These are phyloP conservation scores for Verticillium zaregamsianum DNA, from an alignment of 2,329 filamentous ascomycete genomes.

Conservation along the genomic window DNA sequence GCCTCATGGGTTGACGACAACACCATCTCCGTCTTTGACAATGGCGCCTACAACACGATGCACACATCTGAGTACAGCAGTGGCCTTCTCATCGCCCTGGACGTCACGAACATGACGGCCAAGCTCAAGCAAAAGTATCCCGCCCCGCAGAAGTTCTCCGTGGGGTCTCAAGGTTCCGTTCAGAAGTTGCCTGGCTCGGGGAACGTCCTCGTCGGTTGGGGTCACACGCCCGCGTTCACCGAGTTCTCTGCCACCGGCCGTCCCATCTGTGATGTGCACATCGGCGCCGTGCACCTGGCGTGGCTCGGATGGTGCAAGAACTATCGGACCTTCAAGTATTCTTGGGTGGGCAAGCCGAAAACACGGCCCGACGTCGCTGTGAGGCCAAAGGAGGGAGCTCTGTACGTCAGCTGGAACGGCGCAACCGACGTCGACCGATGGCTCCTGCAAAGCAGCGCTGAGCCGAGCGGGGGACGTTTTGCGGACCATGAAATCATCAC, in stretches of 20 bases:
- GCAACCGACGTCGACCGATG: conserved; percentile 25
- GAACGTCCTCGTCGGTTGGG: conserved; percentile 54
- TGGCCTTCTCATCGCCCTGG: conserved; percentile 41
- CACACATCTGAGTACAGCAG: conserved; percentile 26
- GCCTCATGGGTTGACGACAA: conserved; percentile 48
- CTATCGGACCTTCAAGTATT: conserved; percentile 50
- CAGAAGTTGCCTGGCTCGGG: conserved; percentile 47
- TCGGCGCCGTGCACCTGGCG: conserved; percentile 34
- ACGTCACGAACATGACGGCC: conserved; percentile 40
- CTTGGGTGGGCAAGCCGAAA: conserved; percentile 46
- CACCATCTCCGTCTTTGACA: conserved; percentile 39
- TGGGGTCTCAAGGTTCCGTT: conserved; percentile 44
- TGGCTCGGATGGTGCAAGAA: conserved; percentile 27
- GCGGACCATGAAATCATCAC: conserved; percentile 9
- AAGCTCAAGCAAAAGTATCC: conserved; percentile 40
- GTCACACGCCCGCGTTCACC: conserved; percentile 42
- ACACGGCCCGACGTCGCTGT: not conserved
- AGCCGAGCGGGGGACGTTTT: not conserved
- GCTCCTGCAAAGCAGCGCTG: conserved; percentile 32
- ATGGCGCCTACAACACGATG: conserved; percentile 16
- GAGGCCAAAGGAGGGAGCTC: conserved; percentile 5
- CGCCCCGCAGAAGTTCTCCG: conserved; percentile 24
- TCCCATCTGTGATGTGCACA: conserved; percentile 47
- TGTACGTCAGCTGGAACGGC: conserved; percentile 35
- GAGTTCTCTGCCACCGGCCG: conserved; percentile 42